Conservation (phyloP, 2,329 filamentous ascomycete genomes). For the Microsporum audouinii region DNA sequence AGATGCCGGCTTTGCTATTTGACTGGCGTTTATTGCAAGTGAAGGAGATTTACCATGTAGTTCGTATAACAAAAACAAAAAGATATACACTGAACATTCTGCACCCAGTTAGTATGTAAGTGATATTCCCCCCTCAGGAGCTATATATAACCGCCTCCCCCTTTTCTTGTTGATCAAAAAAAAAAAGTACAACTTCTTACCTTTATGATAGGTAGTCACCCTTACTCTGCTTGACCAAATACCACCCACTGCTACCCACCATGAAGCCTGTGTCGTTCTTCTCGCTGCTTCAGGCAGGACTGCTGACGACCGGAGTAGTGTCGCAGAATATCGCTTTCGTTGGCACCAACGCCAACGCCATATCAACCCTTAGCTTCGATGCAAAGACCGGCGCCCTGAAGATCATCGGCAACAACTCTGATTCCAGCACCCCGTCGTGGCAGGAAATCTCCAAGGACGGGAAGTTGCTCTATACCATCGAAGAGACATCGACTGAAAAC, state of each 20-base stretch:
- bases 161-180: not conserved
- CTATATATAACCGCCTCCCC: not conserved
- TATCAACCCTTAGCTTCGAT: conserved; percentile 8
- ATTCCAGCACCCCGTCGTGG: conserved; percentile 9
- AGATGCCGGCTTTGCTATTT: not conserved
- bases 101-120: not conserved
- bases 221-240: not conserved
- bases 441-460: conserved; percentile 7
- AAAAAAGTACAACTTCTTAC: not conserved
- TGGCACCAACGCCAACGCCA: conserved; percentile 8
- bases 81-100: not conserved
- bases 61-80: not conserved
- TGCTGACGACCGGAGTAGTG: not conserved
- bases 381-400: conserved; percentile 8
- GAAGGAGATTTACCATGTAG: not conserved
- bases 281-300: not conserved
- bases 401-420: conserved; percentile 5
- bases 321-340: conserved; percentile 6
- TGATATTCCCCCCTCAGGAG: not conserved
- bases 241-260: not conserved
- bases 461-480: conserved; percentile 11
- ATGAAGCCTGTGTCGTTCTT: conserved; percentile 8
- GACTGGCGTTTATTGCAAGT: not conserved
- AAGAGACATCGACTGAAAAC: conserved; percentile 6
- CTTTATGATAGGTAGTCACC: not conserved